Base-by-base conservation (phyloP, 192 early-diverging fungal genomes). In the Thamnidium elegans region DNA sequence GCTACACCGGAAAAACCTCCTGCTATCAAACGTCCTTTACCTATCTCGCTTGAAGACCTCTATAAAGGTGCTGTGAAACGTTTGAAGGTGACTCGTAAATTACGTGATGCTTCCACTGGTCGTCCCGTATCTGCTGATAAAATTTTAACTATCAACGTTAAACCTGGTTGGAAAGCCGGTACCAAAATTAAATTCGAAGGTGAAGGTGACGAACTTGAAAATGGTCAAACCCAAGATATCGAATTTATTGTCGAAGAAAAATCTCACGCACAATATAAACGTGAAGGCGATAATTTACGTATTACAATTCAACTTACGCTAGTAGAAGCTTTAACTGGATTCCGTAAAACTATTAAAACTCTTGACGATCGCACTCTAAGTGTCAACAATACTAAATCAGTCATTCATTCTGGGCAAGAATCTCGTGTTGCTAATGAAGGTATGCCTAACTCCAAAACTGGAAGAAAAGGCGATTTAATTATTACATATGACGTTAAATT, bases 161-260 rank as follows among this genome's bases (percentile, higher is more conserved):
- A 92, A 72, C 87, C 94, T 10, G 97, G 97, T 3, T 95, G 96
- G 95, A 98, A 99, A 78, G 92, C 93, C 13, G 97, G 97, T 15
- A 95, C 97, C 63, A 99, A 98, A 77, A 87, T 99, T 72, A 88
- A 87, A 23, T 99, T 93, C 77, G 79, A 87, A 7, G 85, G 82
- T 20, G 90, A 96, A 69, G 97, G 97, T 34, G 95, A 96, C 72
- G 92, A 96, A 60, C 50, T 90, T 13, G 79, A 89, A 31, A 78
- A 82, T 50, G 94, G 92, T 23, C 78, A 81, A 23, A 69, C 80
- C 3, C 95, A 97, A 73, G 96, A 98, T 71, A 87, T 99, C 65
- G 97, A 92, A 51, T 96, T 99, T 78, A 82, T 95, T 13, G 50
- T 99, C 23, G 92, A 96, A 73, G 93, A 97, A 72, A 96, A 96